phyloP scores from a whole-genome alignment of 208 protist genomes.

The Leptomonas pyrrhocoris region DNA sequence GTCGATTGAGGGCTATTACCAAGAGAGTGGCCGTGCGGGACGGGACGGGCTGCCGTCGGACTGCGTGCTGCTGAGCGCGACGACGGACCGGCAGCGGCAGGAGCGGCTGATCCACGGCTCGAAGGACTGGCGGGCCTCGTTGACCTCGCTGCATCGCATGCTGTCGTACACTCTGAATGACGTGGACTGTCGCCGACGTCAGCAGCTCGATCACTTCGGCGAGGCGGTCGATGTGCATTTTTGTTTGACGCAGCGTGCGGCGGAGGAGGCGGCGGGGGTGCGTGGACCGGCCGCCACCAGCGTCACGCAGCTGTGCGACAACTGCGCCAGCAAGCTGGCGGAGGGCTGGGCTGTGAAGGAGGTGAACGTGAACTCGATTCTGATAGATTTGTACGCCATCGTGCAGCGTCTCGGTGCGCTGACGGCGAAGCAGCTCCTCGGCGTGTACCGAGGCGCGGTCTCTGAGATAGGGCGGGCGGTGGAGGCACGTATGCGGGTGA shows the following conservation, averaged over 20 bases:
- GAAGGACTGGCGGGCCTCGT: slow-evolving; percentile 75
- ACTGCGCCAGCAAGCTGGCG: slow-evolving; percentile 72
- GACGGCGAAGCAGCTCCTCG: slow-evolving; percentile 82
- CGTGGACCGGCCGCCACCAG: slow-evolving; percentile 13
- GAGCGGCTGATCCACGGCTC: slow-evolving; percentile 82
- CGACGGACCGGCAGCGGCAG: slow-evolving; percentile 73
- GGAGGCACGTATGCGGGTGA: slow-evolving; percentile 75
- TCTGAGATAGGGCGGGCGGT: slow-evolving; percentile 77
- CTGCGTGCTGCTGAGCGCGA: slow-evolving; percentile 79
- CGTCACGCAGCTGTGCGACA: slow-evolving; percentile 73
- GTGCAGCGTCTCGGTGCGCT: slow-evolving; percentile 68
- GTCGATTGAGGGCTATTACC: slow-evolving; percentile 97
- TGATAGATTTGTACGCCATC: slow-evolving; percentile 74
- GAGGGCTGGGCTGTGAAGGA: slow-evolving; percentile 59
- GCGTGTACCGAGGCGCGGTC: slow-evolving; percentile 69
- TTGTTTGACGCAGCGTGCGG: slow-evolving; percentile 53
- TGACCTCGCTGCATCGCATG: slow-evolving; percentile 80
- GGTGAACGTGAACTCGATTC: slow-evolving; percentile 45
- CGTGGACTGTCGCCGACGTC: slow-evolving; percentile 83
- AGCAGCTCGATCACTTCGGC: slow-evolving; percentile 89
- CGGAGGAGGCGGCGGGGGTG: slow-evolving; percentile 13
- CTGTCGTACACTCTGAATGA: slow-evolving; percentile 83
- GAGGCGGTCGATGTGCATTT: slow-evolving; percentile 73
- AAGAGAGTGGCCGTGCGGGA: slow-evolving; percentile 97
- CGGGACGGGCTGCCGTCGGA: slow-evolving; percentile 92